A percentile compares a stretch with the other conserved stretches of the same genome.
Evolutionary conservation across 2,329 filamentous ascomycete species (phyloP).

Genomic region (Neodidymelliopsis sp.): DNA sequence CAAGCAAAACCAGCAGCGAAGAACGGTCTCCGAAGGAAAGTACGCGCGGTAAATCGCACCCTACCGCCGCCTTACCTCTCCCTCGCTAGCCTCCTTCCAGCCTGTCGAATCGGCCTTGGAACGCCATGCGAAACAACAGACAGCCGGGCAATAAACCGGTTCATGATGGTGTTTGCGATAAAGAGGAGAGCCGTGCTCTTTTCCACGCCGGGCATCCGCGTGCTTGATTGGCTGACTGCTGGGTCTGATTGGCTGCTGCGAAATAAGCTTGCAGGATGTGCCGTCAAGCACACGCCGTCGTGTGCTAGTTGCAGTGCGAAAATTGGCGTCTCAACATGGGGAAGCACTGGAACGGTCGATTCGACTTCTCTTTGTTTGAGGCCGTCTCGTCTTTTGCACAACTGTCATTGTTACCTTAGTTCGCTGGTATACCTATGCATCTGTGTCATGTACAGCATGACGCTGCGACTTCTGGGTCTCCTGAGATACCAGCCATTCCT

Average conservation of each 20-base stretch:
- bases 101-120: slow-evolving; percentile 1
- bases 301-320: slow-evolving; percentile 10
- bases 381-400: no score
- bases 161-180: slow-evolving; percentile 18
- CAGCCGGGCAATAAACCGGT: no score
- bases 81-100: slow-evolving; percentile 8
- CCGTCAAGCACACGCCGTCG: slow-evolving; percentile 12
- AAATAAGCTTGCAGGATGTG: slow-evolving; percentile 19
- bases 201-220: neutral
- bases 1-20: no score
- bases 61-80: slow-evolving; percentile 3
- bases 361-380: no score
- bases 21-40: no score
- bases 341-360: no score
- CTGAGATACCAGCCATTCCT: no score
- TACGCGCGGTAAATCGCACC: neutral
- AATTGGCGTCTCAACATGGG: slow-evolving; percentile 14
- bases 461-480: no score
- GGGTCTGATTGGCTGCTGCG: neutral
- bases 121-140: slow-evolving; percentile 7
- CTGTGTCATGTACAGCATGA: no score
- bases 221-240: neutral
- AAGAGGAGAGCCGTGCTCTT: slow-evolving; percentile 13
- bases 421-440: no score
- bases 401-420: no score